These are phyloP conservation scores for Russula foetens DNA, from an alignment of 768 basidiomycete genomes.

Conservation along the genomic window DNA sequence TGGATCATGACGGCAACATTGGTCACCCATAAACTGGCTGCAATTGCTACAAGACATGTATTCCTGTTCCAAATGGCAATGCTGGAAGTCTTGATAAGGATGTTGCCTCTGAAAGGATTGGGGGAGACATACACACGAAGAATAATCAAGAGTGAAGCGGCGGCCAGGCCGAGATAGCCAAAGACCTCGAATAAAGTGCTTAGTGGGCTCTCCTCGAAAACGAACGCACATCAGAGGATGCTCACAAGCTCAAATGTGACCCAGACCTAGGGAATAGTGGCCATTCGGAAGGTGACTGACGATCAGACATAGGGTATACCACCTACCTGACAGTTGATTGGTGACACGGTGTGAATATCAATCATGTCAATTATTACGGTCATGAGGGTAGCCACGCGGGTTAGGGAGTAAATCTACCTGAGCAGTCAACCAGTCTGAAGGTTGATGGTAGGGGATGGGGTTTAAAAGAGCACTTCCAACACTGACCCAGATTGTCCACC, in stretches of 20 bases:
- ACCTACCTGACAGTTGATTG: not conserved
- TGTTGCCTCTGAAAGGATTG: not conserved
- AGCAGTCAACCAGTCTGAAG: too few relatives aligned
- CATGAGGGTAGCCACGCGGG: not conserved
- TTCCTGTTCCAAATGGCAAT: constrained; percentile 1
- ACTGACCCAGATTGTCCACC: constrained; percentile 8
- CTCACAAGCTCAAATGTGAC: not conserved
- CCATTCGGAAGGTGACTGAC: not conserved
- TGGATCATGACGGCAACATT: not conserved
- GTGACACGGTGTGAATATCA: not conserved
- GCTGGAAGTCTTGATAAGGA: not conserved
- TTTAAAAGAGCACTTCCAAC: too few relatives aligned
- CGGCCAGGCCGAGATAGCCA: not conserved
- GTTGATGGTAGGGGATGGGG: not conserved
- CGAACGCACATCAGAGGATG: not conserved
- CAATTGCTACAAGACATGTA: not conserved
- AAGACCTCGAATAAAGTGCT: not conserved
- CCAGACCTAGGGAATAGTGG: not conserved
- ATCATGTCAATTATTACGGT: not conserved
- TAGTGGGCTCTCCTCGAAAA: not conserved
- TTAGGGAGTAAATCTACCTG: not conserved
- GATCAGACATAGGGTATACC: not conserved
- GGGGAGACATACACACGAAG: constrained; percentile 5
- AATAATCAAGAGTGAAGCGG: not conserved
- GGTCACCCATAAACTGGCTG: not conserved